phyloP scores from a whole-genome alignment of 1,139 yeast species.

The Debaryomyces singareniensis region DNA sequence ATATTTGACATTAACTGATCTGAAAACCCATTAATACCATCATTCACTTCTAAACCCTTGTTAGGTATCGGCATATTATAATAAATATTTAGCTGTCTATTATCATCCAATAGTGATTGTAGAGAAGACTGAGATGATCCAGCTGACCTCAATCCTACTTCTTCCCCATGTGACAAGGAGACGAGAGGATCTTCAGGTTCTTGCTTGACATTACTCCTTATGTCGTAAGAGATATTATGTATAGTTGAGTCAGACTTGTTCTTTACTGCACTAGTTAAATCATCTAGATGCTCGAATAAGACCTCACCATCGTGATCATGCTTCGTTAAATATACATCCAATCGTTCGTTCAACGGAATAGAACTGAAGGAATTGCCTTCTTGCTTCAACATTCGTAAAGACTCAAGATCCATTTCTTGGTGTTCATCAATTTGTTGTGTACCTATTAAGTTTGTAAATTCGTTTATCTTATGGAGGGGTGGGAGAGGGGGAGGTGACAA shows the following conservation, averaged over 20 bases:
- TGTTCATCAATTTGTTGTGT: slow-evolving; percentile 4
- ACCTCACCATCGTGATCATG: slow-evolving; percentile 12
- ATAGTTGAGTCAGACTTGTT: slow-evolving; percentile 28
- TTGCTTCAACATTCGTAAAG: slow-evolving; percentile 18
- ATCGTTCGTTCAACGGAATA: slow-evolving; percentile 33
- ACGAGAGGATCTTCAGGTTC: slow-evolving; percentile 29
- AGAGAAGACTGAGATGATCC: slow-evolving; percentile 42
- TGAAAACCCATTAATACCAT: slow-evolving; percentile 41
- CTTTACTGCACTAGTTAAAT: slow-evolving; percentile 22
- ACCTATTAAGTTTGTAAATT: slow-evolving; percentile 12
- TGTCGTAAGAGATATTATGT: slow-evolving; percentile 27
- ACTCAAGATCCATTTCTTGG: slow-evolving; percentile 16
- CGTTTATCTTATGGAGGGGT: slow-evolving; percentile 13
- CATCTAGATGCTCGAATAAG: slow-evolving; percentile 31
- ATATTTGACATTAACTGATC: slow-evolving; percentile 32
- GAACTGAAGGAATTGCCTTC: slow-evolving; percentile 20
- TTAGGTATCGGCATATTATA: slow-evolving; percentile 12
- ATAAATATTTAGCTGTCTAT: slow-evolving; percentile 22
- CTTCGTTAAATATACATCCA: slow-evolving; percentile 27
- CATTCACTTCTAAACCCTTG: slow-evolving; percentile 32
- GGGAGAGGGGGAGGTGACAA: slow-evolving; percentile 25
- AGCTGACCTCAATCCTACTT: slow-evolving; percentile 27
- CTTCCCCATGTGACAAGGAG: slow-evolving; percentile 24
- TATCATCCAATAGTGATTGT: slow-evolving; percentile 33
- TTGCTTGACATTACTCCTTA: slow-evolving; percentile 17